A percentile compares a stretch with the other conserved stretches of the same genome.
These are phyloP conservation scores for Posidonia oceanica DNA, from an alignment of 116 monocot species.

Conservation along the genomic window DNA sequence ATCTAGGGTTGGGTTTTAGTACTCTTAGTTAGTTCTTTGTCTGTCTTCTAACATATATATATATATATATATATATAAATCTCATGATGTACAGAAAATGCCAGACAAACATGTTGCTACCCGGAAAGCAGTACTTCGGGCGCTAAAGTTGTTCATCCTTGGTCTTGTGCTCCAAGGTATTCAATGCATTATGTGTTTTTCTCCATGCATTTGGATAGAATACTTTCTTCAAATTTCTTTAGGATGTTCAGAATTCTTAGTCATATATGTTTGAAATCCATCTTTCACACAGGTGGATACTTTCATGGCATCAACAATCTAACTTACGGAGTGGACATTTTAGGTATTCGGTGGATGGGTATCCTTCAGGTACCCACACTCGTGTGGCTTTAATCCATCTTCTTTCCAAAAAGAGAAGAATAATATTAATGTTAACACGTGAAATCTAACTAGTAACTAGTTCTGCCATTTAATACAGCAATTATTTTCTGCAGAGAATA, in stretches of 20 bases:
- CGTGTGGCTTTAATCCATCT: too few relatives aligned
- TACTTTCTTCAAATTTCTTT: too few relatives aligned
- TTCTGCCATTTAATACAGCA: neutral
- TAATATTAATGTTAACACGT: too few relatives aligned
- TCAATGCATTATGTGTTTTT: neutral
- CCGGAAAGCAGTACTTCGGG: constrained; percentile 49
- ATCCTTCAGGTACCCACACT: constrained; percentile 49
- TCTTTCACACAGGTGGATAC: constrained; percentile 48
- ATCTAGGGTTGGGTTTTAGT: too few relatives aligned
- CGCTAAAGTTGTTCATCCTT: constrained; percentile 54
- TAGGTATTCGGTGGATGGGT: constrained; percentile 66
- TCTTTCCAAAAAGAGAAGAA: neutral
- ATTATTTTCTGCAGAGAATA: constrained; percentile 55
- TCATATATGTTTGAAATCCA: neutral
- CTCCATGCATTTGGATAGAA: too few relatives aligned
- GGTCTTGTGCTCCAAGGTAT: constrained; percentile 88
- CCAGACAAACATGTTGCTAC: constrained; percentile 46
- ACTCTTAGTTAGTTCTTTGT: too few relatives aligned
- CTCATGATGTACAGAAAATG: constrained; percentile 37
- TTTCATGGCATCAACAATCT: constrained; percentile 72
- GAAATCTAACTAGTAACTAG: too few relatives aligned
- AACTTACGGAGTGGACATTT: constrained; percentile 82
- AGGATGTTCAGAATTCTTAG: too few relatives aligned
- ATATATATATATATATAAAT: too few relatives aligned
- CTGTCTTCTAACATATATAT: too few relatives aligned